Evolutionary conservation across 208 protist genomes (phyloP), one percentile per base, ranked within the genome.

Genomic region (Acanthamoeba polyphaga): DNA sequence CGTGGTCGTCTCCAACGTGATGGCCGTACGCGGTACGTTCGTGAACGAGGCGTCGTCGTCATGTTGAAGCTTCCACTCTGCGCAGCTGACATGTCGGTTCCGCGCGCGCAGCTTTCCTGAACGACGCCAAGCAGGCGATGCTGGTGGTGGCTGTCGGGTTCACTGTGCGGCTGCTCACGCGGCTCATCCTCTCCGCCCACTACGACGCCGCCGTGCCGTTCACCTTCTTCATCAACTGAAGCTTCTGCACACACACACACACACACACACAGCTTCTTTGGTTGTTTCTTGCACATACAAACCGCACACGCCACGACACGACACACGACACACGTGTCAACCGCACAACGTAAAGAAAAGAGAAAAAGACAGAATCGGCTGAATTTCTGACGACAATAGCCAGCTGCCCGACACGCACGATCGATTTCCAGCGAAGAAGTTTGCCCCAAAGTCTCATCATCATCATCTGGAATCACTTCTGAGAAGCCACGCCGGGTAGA

Each of bases 1-100:
- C 76, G 88, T 93, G 13, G 10, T 93, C 24, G 58, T 70, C 49
- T 70, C 88, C 55, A 93, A 93, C 88, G 55, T 93, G 8, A 64
- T 78, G 32, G 88, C 88, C 43, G 62, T 93, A 15, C 55, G 55
- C 62, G 84, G 84, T 90, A 66, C 74, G 29, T 80, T n/a, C n/a
- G 34, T 80, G 13, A 17, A 27, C 24, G 58, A 22, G 58, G 22
- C 15, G 2, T 62, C 12, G 2, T 1, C 32, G 22, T 43, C 12
- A 27, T 29, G 68, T 10, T 76, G 34, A 76, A 22, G 46, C 46
- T 51, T 51, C 46, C 46, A 13, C 46, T 51, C 6, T 0, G 1
- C 43, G 43, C 43, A 9, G 58, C 58, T 38, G 27, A 32, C 29
- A 19, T 43, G 68, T 84, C 72, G 17, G 70, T 2, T n/a, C 27